Evolutionary conservation across 2,329 filamentous ascomycete genomes (phyloP), one percentile per base, ranked within the genome.

Genomic region (Venturia effusa): DNA sequence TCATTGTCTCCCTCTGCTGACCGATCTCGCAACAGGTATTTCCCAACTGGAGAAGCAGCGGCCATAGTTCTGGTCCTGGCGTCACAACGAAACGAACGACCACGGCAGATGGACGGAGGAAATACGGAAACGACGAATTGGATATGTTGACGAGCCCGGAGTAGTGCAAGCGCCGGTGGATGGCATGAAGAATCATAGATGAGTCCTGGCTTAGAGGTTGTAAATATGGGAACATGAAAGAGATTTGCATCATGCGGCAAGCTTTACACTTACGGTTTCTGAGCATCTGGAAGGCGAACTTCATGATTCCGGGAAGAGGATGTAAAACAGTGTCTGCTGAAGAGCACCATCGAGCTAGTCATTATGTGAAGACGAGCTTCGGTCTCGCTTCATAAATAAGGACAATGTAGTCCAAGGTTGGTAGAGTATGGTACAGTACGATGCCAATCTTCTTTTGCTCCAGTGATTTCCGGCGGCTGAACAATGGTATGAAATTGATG

Each of bases 11-110:
- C 40, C 51, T 48, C 32, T 41, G 22, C 51, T 40, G 63, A 57
- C 51, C 17, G 22, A 37, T 54, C 27, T 17, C 63, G 61, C 39
- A 55, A 61, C 67, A 85, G 83, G 77, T 86, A 64, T 85, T 86
- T 69, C 83, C 83, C 22, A 73, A 74, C 22, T 77, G 89, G 71
- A 82, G 90, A 72, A 80, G 81, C n/a, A 69, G 68, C 70, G 78
- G 81, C 59, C 84, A 88, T 66, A 75, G 88, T 39, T 83, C 92
- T 62, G 92, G 92, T 0, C 90, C 91, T 3, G 92, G 92, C 15
- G 85, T 97, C 67, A 92, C 96, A 75, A 81, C 92, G 68, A 82
- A 86, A 70, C 85, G 92, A 64, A 82, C 86, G 71, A 83, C 85
- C 54, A 77, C 83, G 65, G 81, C 80, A 73, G 77, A 81, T 67